Evolutionary conservation across 495 filamentous ascomycete genomes (phyloP), one percentile per base, ranked within the genome.

Genomic region (Trichoderma gamsii): DNA sequence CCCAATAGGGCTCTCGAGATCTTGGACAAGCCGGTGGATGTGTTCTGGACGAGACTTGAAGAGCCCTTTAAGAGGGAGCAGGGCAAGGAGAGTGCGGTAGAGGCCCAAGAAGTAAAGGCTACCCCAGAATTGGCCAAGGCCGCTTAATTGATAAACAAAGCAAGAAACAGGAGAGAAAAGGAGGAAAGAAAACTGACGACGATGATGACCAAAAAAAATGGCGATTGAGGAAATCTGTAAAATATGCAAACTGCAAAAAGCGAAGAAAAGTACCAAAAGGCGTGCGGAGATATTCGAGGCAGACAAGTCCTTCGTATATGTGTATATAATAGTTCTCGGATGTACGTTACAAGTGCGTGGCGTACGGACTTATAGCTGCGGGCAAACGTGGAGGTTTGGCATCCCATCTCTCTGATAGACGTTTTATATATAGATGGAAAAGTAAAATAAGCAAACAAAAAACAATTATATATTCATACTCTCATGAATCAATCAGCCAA

Each of bases 151-250:
- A 21, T 5, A 23, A 21, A n/a, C 4, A 23, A n/a, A 25, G 51
- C 7, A 49, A 5, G 13, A 15, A 5, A 49, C 4, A 8, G 12
- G 44, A 49, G 44, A 49, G n/a, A 49, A 49, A 49, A 49, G 6
- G 44, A n/a, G 21, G 1, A 3, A 11, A 21, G 23, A 18, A 61
- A 16, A 4, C 16, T 11, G 27, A 61, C 16, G 56, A 61, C 27
- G 12, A 32, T 61, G 23, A 61, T 21, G 49, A 23, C 49, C 49
- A 52, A 52, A 16, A 52, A 52, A 16, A 67, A 74, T 46, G 56
- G 43, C 27, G 80, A 72, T 0, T 64, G 25, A 66, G 83, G 59
- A 66, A 70, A 71, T 82, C 84, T 73, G 74, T 73, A 12, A 71
- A 66, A 64, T 78, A 25, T 59, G 23, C 21, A 59, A 59, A 27